phyloP scores from a whole-genome alignment of 257 asterid species.

The Capsicum pubescens region DNA sequence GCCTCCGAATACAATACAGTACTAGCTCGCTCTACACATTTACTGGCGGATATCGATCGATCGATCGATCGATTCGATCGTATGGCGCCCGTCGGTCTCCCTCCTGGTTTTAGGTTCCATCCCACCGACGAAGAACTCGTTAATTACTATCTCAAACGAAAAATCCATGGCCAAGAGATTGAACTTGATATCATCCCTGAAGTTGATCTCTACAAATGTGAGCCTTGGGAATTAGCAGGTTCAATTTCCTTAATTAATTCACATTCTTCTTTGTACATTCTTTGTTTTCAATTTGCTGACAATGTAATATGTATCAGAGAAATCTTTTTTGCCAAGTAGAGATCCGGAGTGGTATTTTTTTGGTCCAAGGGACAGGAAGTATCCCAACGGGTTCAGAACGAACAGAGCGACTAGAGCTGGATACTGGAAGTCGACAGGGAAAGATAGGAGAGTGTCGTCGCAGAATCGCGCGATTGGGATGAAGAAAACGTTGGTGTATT shows the following conservation, averaged over 20 bases:
- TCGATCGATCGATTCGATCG: background rate
- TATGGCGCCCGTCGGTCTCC: constrained; percentile 93
- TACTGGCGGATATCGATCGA: no score
- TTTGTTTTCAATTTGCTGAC: background rate
- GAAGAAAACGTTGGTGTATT: constrained; percentile 94
- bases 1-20: background rate
- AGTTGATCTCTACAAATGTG: constrained; percentile 97
- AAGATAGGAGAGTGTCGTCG: constrained; percentile 74
- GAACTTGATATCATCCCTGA: constrained; percentile 94
- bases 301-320: constrained; percentile 53
- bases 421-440: constrained; percentile 96
- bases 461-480: constrained; percentile 84
- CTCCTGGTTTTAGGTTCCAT: constrained; percentile 96
- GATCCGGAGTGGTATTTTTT: constrained; percentile 99
- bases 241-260: background rate
- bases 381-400: constrained; percentile 92
- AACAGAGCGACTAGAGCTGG: constrained; percentile 93
- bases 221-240: constrained; percentile 99
- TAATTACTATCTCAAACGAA: constrained; percentile 87
- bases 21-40: background rate
- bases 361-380: constrained; percentile 96
- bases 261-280: background rate
- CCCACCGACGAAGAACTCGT: constrained; percentile 97
- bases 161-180: constrained; percentile 83
- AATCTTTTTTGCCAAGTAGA: constrained; percentile 89